Percentiles rank a stretch among this genome's conserved stretches.
These are phyloP conservation scores for Striga hermonthica DNA, from an alignment of 305 asterid species.

Conservation along the genomic window DNA sequence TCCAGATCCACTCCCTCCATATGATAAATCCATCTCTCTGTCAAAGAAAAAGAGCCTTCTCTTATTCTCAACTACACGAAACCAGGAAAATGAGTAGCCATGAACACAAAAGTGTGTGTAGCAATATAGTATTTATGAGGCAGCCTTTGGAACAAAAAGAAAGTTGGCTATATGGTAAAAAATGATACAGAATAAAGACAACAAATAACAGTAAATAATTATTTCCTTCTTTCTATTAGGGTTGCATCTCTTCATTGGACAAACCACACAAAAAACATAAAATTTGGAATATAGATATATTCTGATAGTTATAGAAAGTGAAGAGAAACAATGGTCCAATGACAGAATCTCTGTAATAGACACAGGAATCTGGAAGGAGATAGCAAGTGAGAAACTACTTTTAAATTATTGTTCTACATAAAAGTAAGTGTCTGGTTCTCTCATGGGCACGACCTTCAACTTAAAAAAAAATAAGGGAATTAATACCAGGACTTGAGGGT, in stretches of 20 bases:
- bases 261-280: slow-evolving; percentile 3
- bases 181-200: slow-evolving; percentile 18
- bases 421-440: slow-evolving; percentile 11
- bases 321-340: neutral
- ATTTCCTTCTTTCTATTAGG: slow-evolving; percentile 24
- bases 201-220: neutral
- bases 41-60: slow-evolving; percentile 5
- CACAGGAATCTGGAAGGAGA: slow-evolving; percentile 4
- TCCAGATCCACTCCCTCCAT: slow-evolving; percentile 48
- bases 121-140: slow-evolving; percentile 9
- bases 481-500: slow-evolving; percentile 24
- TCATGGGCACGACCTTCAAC: slow-evolving; percentile 13
- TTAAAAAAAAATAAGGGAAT: slow-evolving; percentile 4
- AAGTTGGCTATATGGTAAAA: slow-evolving; percentile 1
- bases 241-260: slow-evolving; percentile 10
- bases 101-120: slow-evolving; percentile 6
- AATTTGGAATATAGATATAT: neutral
- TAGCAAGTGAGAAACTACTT: neutral
- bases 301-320: slow-evolving; percentile 6
- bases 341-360: slow-evolving; percentile 14
- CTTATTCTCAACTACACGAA: slow-evolving; percentile 25
- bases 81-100: slow-evolving; percentile 20
- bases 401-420: slow-evolving; percentile 20
- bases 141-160: slow-evolving; percentile 11
- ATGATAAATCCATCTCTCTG: slow-evolving; percentile 35